Percentiles rank a stretch among this genome's conserved stretches.
These are phyloP conservation scores for Russula sp. DNA, from an alignment of 768 basidiomycete species.

Conservation along the genomic window DNA sequence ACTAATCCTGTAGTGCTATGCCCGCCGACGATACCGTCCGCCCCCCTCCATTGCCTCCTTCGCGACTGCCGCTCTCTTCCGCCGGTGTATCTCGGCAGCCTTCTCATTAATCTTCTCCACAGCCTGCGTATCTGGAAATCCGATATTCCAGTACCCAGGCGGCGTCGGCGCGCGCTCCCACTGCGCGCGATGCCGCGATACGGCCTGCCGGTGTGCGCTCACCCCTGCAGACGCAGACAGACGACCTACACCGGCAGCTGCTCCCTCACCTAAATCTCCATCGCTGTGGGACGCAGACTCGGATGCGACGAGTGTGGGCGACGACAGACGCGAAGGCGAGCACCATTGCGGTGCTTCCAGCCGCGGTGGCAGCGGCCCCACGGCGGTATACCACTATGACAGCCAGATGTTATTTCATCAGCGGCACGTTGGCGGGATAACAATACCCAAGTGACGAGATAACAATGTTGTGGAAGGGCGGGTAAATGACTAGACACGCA, in stretches of 20 bases:
- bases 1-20: neutral
- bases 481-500: slow-evolving; percentile 31
- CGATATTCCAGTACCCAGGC: slow-evolving; percentile 86
- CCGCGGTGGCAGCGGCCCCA: slow-evolving; percentile 64
- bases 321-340: slow-evolving; percentile 39
- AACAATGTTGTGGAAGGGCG: neutral
- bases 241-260: neutral
- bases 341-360: slow-evolving; percentile 71
- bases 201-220: slow-evolving; percentile 56
- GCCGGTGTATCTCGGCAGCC: slow-evolving; percentile 66
- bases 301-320: neutral
- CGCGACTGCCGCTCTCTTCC: slow-evolving; percentile 55
- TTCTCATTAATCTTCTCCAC: slow-evolving; percentile 65
- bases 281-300: neutral
- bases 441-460: neutral
- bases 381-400: slow-evolving; percentile 67
- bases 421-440: neutral
- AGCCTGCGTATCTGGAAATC: slow-evolving; percentile 84
- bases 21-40: slow-evolving; percentile 12
- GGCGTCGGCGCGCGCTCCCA: slow-evolving; percentile 73
- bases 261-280: slow-evolving; percentile 6
- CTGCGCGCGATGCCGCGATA: slow-evolving; percentile 66
- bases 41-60: slow-evolving; percentile 41
- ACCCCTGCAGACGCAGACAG: slow-evolving; percentile 30
- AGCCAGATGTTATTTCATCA: neutral